Evolutionary conservation across 2,329 filamentous ascomycete species (phyloP), one percentile per base, ranked within the genome.

Genomic region (Trichoderma citrinoviride): DNA sequence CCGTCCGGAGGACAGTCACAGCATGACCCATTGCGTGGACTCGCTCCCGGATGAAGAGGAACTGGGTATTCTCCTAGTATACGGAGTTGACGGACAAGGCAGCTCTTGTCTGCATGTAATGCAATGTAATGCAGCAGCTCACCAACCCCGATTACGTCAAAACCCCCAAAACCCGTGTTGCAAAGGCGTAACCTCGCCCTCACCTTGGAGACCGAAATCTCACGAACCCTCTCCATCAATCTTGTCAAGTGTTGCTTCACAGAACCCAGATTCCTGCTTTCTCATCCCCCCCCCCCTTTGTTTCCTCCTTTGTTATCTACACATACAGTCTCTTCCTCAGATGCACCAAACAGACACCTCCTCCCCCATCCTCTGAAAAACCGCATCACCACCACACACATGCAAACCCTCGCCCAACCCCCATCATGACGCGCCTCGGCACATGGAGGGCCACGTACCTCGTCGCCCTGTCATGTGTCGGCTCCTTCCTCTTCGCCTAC

Each of bases 401-500:
- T 64, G 61, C 29, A 44, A 21, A 37, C n/a, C 15, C 33, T 50
- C 58, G 27, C 58, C 44, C 21, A 19, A 52, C n/a, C 23, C 15
- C 43, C 56, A 61, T 55, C 56, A 65, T 72, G 70, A 69, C 68
- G 61, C 67, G 67, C 47, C 67, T 78, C 55, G 77, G 77, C 15
- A 75, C 72, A 5, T 77, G 78, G 68, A 72, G 76, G 61, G 76
- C 77, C 54, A 70, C 72, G 43, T 78, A 77, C 67, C 72, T 77
- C 23, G 75, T 76, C 50, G 72, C 76, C n/a, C 68, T 78, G 37
- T 73, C 72, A 73, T 78, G 77, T 68, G 70, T 74, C 21, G 75
- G 75, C 14, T 78, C 77, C 1, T 80, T 80, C 65, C 71, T 80
- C 40, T 76, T 74, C 67, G 77, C 77, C 65, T 80, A 80, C 62